phyloP scores from a whole-genome alignment of 2,329 filamentous ascomycete genomes.

The Calonectria hawksworthii region DNA sequence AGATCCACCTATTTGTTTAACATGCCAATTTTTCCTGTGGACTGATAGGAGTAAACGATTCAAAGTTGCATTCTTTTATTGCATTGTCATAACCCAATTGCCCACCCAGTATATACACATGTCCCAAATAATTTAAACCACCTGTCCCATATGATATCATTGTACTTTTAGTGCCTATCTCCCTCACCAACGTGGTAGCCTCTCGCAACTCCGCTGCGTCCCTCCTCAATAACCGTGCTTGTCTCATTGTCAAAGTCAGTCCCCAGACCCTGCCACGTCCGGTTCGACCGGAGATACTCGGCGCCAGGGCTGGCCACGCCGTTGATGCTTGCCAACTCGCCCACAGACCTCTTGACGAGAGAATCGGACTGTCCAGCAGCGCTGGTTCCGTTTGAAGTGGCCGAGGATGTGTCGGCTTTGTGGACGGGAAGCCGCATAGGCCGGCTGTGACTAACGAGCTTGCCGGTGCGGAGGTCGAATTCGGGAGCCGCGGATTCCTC shows the following conservation, averaged over 20 bases:
- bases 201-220: conserved; percentile 87
- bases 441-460: conserved; percentile 82
- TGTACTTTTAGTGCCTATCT: conserved; percentile 45
- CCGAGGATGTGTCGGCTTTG: conserved; percentile 24
- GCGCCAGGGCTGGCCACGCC: conserved; percentile 92
- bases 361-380: conserved; percentile 32
- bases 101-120: not conserved
- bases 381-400: conserved; percentile 30
- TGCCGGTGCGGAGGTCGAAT: conserved; percentile 91
- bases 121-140: conserved; percentile 3
- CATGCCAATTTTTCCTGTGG: not conserved
- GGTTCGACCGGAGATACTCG: conserved; percentile 83
- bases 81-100: not conserved
- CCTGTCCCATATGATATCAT: conserved; percentile 4
- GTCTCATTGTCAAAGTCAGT: conserved; percentile 80
- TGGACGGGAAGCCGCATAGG: conserved; percentile 73
- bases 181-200: conserved; percentile 84
- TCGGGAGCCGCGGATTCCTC: conserved; percentile 87
- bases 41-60: not conserved
- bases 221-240: conserved; percentile 84
- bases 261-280: conserved; percentile 93
- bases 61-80: not conserved
- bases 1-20: not conserved
- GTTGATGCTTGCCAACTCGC: conserved; percentile 85
- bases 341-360: conserved; percentile 71